Percentiles rank a stretch among this genome's conserved stretches.
Conservation (phyloP, 148 eudicot species). For the Arbutus unedo region DNA sequence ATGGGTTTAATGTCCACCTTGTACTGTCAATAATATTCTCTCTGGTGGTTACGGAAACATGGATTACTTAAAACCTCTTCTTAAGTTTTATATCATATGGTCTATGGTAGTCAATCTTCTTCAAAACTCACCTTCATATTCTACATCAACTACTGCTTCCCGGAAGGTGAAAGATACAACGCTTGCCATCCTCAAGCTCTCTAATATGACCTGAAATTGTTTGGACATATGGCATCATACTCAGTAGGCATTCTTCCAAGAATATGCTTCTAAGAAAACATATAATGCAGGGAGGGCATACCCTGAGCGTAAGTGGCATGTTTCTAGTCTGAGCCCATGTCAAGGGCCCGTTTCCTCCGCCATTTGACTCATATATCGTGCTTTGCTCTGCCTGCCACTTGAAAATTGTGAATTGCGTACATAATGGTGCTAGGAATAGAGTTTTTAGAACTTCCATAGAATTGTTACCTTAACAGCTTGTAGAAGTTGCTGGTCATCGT, state of each 20-base stretch:
- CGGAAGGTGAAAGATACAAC: constrained; percentile 81
- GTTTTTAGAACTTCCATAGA: background rate
- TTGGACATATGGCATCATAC: background rate
- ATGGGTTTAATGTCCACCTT: background rate
- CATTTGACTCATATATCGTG: constrained; percentile 46
- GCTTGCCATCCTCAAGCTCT: constrained; percentile 90
- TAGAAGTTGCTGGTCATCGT: constrained; percentile 45
- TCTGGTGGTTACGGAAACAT: background rate
- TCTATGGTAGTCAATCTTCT: background rate
- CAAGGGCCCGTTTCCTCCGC: constrained; percentile 41
- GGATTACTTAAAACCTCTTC: background rate
- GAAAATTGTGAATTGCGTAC: background rate
- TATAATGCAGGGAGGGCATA: constrained; percentile 16
- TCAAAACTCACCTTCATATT: constrained; percentile 55
- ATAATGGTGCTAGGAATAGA: background rate
- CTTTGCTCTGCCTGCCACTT: constrained; percentile 61
- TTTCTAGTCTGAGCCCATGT: constrained; percentile 78
- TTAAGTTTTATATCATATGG: background rate
- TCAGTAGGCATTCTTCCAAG: background rate
- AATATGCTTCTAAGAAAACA: background rate
- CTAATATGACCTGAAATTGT: constrained; percentile 60
- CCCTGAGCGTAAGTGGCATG: constrained; percentile 73
- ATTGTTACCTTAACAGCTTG: constrained; percentile 53
- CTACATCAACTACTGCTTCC: constrained; percentile 80
- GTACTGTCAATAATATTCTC: background rate